Evolutionary conservation across 1,284 basidiomycete genomes (phyloP).

Genomic region (Pyrrhoderma lamaoense): DNA sequence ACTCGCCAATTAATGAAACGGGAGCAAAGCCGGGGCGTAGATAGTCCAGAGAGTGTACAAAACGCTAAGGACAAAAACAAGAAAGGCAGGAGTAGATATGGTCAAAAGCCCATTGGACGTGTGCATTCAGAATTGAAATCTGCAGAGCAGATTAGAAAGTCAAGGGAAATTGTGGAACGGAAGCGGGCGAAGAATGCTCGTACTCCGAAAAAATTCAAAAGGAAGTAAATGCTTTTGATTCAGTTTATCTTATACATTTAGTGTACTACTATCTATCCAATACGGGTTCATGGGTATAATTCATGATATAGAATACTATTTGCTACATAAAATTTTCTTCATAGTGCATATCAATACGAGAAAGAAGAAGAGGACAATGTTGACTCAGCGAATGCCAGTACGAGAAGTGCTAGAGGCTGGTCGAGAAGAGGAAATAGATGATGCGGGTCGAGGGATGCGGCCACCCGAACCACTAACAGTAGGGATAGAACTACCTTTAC

Average conservation of each 20-base stretch:
- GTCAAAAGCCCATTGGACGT: constrained; percentile 50
- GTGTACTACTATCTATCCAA: neutral
- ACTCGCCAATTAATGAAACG: constrained; percentile 53
- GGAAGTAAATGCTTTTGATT: constrained; percentile 26
- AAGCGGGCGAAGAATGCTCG: constrained; percentile 72
- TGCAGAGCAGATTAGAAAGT: constrained; percentile 77
- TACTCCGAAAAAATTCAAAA: constrained; percentile 45
- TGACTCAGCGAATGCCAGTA: constrained; percentile 6
- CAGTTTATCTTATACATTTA: constrained; percentile 7
- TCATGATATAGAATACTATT: neutral
- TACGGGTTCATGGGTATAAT: neutral
- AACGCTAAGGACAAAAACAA: constrained; percentile 22
- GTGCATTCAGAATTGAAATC: constrained; percentile 79
- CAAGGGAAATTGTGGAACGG: constrained; percentile 54
- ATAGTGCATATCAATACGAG: neutral
- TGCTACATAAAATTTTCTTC: neutral
- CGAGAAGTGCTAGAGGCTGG: constrained; percentile 2
- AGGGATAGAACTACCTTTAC: constrained; percentile 1
- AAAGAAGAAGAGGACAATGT: neutral
- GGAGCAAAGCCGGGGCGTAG: constrained; percentile 26
- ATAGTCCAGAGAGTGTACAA: constrained; percentile 19
- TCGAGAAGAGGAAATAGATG: constrained; percentile 3
- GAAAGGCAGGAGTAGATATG: constrained; percentile 38
- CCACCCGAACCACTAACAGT: constrained; percentile 6
- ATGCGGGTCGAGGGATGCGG: constrained; percentile 9